Percentiles rank a stretch among this genome's conserved stretches.
Conservation (phyloP, 768 basidiomycete species). For the Dioszegia hungarica region DNA sequence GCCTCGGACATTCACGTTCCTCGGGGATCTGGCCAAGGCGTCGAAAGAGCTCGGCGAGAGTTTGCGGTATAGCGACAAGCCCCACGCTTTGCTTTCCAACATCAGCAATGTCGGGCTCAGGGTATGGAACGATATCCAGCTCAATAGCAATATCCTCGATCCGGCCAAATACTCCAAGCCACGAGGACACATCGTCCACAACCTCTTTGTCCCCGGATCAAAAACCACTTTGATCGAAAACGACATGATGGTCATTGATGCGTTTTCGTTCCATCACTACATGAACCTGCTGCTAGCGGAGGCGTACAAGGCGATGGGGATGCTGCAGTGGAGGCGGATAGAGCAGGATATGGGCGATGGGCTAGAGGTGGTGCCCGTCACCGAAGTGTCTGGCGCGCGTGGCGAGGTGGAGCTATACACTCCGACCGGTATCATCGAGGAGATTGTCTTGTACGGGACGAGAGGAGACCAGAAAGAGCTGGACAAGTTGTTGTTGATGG, state of each 20-base stretch:
- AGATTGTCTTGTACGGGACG: conserved; percentile 54
- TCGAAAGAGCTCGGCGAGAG: conserved; percentile 86
- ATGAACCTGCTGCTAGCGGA: conserved; percentile 32
- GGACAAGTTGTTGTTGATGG: conserved; percentile 65
- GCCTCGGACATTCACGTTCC: conserved; percentile 95
- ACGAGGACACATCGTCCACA: conserved; percentile 9
- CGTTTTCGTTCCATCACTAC: conserved; percentile 41
- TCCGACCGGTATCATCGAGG: conserved; percentile 59
- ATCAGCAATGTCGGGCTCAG: conserved; percentile 20
- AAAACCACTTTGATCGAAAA: conserved; percentile 16
- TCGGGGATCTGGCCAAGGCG: conserved; percentile 78
- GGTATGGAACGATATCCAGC: conserved; percentile 29
- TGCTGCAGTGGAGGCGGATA: not conserved
- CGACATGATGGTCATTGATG: conserved; percentile 16
- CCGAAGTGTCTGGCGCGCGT: not conserved
- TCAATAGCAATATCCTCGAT: conserved; percentile 31
- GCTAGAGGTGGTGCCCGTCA: not conserved
- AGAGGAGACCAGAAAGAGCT: conserved; percentile 52
- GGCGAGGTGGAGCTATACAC: not conserved
- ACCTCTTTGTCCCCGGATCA: conserved; percentile 22
- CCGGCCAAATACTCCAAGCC: conserved; percentile 15
- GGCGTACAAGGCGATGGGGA: conserved; percentile 10
- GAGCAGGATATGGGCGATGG: not conserved
- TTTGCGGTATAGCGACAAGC: conserved; percentile 58
- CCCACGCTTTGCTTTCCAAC: conserved; percentile 54